phyloP scores from a whole-genome alignment of 2,329 filamentous ascomycete genomes.

The Xylariaceae sp. region DNA sequence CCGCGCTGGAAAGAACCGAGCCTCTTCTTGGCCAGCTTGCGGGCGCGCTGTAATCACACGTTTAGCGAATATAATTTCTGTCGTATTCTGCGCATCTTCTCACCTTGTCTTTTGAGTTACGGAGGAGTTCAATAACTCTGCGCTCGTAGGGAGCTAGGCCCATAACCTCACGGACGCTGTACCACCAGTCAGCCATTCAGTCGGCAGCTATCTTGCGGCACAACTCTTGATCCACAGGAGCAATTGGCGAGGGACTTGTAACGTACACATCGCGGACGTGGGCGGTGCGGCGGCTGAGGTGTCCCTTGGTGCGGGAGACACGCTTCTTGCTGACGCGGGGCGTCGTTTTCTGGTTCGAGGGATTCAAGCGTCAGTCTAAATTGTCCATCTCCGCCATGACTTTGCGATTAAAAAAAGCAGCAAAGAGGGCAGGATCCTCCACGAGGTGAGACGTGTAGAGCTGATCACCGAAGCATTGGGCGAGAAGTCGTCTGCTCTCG shows the following conservation, averaged over 20 bases:
- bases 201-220: neutral
- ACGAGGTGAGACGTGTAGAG: conserved; percentile 61
- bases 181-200: conserved; percentile 8
- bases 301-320: conserved; percentile 85
- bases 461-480: conserved; percentile 18
- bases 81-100: neutral
- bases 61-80: neutral
- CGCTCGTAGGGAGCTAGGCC: conserved; percentile 95
- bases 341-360: conserved; percentile 68
- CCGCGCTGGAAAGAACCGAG: conserved; percentile 98
- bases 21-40: conserved; percentile 99
- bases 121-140: conserved; percentile 96
- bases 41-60: conserved; percentile 58
- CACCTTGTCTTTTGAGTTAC: conserved; percentile 95
- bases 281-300: conserved; percentile 91
- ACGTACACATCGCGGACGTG: conserved; percentile 81
- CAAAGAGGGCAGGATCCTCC: conserved; percentile 61
- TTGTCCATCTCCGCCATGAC: conserved; percentile 51
- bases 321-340: conserved; percentile 71
- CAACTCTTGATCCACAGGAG: neutral
- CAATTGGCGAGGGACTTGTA: neutral
- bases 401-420: conserved; percentile 31
- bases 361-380: conserved; percentile 44
- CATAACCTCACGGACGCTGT: conserved; percentile 85
- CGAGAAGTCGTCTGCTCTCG: conserved; percentile 5